Percentiles rank a stretch among this genome's conserved stretches.
These are phyloP conservation scores for Microdochium paspali DNA, from an alignment of 2,329 filamentous ascomycete species.

Conservation along the genomic window DNA sequence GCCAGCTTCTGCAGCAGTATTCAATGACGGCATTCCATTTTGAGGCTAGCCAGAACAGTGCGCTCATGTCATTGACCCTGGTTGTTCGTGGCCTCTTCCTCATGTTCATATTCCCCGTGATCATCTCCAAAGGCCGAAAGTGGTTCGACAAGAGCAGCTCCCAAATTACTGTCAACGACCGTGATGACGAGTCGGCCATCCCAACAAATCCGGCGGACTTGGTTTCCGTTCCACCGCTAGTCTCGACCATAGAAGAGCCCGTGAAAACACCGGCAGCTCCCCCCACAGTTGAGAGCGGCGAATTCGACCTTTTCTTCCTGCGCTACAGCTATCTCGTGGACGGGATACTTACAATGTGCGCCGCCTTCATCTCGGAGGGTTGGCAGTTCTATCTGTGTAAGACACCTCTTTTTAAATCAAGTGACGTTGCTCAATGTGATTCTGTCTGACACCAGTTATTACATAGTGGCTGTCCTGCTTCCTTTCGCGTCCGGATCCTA, in stretches of 20 bases:
- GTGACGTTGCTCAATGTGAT: background rate
- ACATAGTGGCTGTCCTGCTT: constrained; percentile 11
- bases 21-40: constrained; percentile 12
- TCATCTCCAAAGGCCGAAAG: constrained; percentile 10
- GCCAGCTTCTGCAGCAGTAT: constrained; percentile 14
- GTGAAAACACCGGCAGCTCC: constrained; percentile 7
- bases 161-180: background rate
- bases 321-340: constrained; percentile 13
- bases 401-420: background rate
- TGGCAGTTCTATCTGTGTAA: constrained; percentile 16
- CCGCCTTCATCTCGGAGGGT: constrained; percentile 10
- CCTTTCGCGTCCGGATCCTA: constrained; percentile 14
- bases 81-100: constrained; percentile 12
- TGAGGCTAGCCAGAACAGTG: constrained; percentile 11
- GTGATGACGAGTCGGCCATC: constrained; percentile 6
- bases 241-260: constrained; percentile 8
- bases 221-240: constrained; percentile 5
- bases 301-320: constrained; percentile 14
- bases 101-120: constrained; percentile 16
- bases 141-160: constrained; percentile 6
- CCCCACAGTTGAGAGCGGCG: constrained; percentile 8
- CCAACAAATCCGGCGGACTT: constrained; percentile 10
- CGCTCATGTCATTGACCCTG: constrained; percentile 10
- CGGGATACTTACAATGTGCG: constrained; percentile 10
- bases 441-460: background rate